Evolutionary conservation across 495 filamentous ascomycete genomes (phyloP).

Genomic region (Thozetella sp.): DNA sequence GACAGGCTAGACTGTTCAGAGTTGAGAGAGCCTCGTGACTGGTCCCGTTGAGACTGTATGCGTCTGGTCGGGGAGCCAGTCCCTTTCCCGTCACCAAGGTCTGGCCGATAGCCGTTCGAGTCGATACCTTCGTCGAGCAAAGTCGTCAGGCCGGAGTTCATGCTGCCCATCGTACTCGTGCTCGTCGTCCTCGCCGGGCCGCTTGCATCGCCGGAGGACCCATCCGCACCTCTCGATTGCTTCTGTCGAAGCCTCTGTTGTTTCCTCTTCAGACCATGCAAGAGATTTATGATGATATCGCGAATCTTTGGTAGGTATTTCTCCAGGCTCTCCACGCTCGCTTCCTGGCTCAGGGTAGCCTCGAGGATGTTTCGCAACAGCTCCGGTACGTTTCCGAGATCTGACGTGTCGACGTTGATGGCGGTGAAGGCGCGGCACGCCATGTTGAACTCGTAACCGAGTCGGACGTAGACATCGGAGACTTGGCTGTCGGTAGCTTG

Average conservation of each 20-base stretch:
- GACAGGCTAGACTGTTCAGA: conserved; percentile 63
- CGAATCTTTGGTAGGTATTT: conserved; percentile 89
- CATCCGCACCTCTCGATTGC: conserved; percentile 68
- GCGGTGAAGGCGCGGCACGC: conserved; percentile 94
- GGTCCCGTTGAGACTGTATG: conserved; percentile 39
- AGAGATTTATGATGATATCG: conserved; percentile 96
- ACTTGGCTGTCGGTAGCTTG: conserved; percentile 91
- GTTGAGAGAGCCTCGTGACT: conserved; percentile 41
- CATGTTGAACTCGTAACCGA: conserved; percentile 99
- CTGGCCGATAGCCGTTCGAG: conserved; percentile 35
- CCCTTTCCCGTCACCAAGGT: conserved; percentile 18
- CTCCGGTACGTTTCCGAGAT: conserved; percentile 94
- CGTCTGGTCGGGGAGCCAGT: conserved; percentile 42
- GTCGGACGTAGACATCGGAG: conserved; percentile 94
- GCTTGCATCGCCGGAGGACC: conserved; percentile 29
- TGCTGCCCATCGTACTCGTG: conserved; percentile 64
- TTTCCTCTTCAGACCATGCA: conserved; percentile 95
- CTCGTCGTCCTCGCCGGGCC: conserved; percentile 60
- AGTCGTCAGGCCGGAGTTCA: conserved; percentile 62
- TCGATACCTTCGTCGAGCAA: conserved; percentile 64
- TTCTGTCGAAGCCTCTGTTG: conserved; percentile 88
- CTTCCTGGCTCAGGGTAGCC: conserved; percentile 95
- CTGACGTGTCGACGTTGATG: conserved; percentile 91
- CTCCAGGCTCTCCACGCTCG: conserved; percentile 88
- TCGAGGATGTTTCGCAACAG: conserved; percentile 87